phyloP scores from a whole-genome alignment of 2,329 filamentous ascomycete genomes.

The Herpotrichia juniperi region DNA sequence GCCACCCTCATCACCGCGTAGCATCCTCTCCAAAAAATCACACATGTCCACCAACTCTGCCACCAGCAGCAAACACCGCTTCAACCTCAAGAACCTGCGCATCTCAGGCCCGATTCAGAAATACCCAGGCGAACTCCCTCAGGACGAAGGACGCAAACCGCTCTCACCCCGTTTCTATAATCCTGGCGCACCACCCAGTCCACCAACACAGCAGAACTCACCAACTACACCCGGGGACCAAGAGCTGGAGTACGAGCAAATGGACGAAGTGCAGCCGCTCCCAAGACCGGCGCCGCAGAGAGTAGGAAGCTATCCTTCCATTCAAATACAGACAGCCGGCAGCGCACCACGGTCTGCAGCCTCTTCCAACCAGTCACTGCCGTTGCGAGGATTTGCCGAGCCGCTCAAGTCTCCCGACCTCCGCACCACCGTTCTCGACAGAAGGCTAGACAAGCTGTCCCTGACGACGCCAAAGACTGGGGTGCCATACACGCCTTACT shows the following conservation, averaged over 20 bases:
- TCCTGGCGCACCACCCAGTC: constrained; percentile 61
- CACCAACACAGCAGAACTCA: constrained; percentile 49
- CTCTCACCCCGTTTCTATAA: constrained; percentile 64
- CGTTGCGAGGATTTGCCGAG: constrained; percentile 41
- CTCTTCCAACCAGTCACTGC: constrained; percentile 32
- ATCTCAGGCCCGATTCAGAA: constrained; percentile 63
- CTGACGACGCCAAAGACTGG: constrained; percentile 59
- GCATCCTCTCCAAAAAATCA: constrained; percentile 43
- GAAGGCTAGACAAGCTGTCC: constrained; percentile 36
- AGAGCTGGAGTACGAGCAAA: constrained; percentile 39
- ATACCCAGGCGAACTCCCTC: constrained; percentile 46
- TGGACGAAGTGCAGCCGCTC: constrained; percentile 43
- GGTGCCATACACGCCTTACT: constrained; percentile 73
- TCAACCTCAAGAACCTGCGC: constrained; percentile 60
- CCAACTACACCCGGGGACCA: constrained; percentile 32
- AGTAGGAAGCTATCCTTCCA: constrained; percentile 17
- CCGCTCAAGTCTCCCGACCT: constrained; percentile 37
- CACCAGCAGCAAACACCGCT: constrained; percentile 46
- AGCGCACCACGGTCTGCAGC: constrained; percentile 13
- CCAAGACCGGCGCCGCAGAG: constrained; percentile 43
- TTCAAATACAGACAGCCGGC: constrained; percentile 15
- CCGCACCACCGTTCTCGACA: constrained; percentile 53
- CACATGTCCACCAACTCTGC: constrained; percentile 46
- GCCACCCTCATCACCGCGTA: constrained; percentile 38
- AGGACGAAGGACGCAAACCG: constrained; percentile 58